These are phyloP conservation scores for Chaetomidium leptoderma DNA, from an alignment of 495 filamentous ascomycete genomes.

Conservation along the genomic window DNA sequence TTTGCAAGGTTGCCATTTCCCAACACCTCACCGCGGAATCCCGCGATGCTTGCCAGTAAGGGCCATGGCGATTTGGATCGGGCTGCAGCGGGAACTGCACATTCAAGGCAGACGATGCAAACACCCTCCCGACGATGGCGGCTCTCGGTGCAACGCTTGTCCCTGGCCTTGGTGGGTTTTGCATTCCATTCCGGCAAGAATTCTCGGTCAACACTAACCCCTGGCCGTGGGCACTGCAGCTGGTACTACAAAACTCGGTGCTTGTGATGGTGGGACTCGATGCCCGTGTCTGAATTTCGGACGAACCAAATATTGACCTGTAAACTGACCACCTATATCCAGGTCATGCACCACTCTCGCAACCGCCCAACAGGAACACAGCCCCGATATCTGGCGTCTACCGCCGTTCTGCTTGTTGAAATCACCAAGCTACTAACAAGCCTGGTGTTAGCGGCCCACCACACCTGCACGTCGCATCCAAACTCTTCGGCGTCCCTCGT, in stretches of 20 bases:
- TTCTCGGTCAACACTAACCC: no score
- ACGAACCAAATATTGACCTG: no score
- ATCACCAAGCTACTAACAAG: constrained; percentile 63
- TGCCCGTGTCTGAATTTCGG: neutral
- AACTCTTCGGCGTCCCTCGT: constrained; percentile 55
- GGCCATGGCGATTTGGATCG: no score
- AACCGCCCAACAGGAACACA: constrained; percentile 60
- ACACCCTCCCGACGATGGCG: constrained; percentile 12
- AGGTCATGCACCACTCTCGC: constrained; percentile 67
- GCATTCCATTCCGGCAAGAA: no score
- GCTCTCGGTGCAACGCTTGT: constrained; percentile 15
- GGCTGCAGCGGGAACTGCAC: no score
- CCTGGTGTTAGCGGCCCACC: constrained; percentile 45
- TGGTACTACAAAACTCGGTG: constrained; percentile 53
- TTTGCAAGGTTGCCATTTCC: no score
- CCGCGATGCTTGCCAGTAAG: no score
- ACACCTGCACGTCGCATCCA: constrained; percentile 50
- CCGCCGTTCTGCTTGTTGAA: constrained; percentile 71
- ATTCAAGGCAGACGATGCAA: no score
- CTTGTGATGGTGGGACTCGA: constrained; percentile 47
- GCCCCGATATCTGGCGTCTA: constrained; percentile 65
- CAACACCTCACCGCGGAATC: no score
- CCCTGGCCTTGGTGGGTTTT: constrained; percentile 17
- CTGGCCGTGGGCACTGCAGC: constrained; percentile 40
- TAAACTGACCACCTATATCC: neutral